Percentiles rank a stretch among this genome's conserved stretches.
Conservation (phyloP, 2,329 filamentous ascomycete species). For the Cytospora leucostoma region DNA sequence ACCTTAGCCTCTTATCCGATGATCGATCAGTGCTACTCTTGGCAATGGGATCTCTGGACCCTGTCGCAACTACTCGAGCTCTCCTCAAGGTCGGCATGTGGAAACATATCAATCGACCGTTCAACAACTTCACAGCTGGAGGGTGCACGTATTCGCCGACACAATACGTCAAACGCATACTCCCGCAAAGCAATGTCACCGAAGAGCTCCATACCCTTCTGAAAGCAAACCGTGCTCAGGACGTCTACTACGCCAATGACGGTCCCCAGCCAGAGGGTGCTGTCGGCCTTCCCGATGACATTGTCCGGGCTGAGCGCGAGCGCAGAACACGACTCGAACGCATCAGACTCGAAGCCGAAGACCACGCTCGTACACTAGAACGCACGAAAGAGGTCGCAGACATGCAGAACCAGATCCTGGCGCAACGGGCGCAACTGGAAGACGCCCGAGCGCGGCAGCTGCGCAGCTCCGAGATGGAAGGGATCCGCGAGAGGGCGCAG, state of each 20-base stretch:
- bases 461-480: constrained; percentile 47
- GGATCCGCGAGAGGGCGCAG: constrained; percentile 47
- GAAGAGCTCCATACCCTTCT: constrained; percentile 51
- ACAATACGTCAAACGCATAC: constrained; percentile 58
- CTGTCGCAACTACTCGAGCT: constrained; percentile 56
- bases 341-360: constrained; percentile 48
- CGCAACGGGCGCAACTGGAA: constrained; percentile 52
- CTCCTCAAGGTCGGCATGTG: constrained; percentile 66
- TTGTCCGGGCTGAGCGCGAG: constrained; percentile 52
- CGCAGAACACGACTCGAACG: constrained; percentile 49
- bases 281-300: constrained; percentile 52
- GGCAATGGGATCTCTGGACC: constrained; percentile 58
- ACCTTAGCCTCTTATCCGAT: constrained; percentile 55
- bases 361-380: constrained; percentile 50
- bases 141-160: constrained; percentile 63
- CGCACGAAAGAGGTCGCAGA: constrained; percentile 54
- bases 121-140: constrained; percentile 55
- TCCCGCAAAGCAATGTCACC: constrained; percentile 41
- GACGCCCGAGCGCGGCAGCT: constrained; percentile 51
- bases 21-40: constrained; percentile 62
- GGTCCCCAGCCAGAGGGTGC: constrained; percentile 57
- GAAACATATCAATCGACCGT: constrained; percentile 63
- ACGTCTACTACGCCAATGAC: constrained; percentile 56
- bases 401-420: constrained; percentile 53
- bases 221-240: constrained; percentile 52